phyloP scores from a whole-genome alignment of 192 early-diverging fungal genomes.

The Chytriomyces sp. region DNA sequence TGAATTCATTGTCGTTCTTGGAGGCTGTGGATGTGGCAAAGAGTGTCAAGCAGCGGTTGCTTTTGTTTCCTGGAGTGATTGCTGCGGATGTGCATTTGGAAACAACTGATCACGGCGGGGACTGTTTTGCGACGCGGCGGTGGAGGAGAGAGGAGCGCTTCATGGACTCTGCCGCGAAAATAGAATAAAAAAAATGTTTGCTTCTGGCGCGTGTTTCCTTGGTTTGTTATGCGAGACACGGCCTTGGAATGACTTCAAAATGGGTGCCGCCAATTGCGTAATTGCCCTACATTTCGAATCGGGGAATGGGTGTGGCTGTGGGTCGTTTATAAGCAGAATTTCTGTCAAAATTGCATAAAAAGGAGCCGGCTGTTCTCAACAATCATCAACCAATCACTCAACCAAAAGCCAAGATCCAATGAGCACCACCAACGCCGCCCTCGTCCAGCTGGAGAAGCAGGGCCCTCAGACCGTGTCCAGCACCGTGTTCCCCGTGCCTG shows the following conservation, averaged over 20 bases:
- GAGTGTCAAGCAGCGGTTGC: not conserved
- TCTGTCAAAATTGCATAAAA: too few relatives aligned
- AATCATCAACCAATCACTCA: too few relatives aligned
- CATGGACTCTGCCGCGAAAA: not conserved
- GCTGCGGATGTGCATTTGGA: conserved; percentile 38
- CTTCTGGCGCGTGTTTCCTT: too few relatives aligned
- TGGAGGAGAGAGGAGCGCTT: not conserved
- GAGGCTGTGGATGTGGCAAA: conserved; percentile 19
- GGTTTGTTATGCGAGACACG: too few relatives aligned
- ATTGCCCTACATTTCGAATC: too few relatives aligned
- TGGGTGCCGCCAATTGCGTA: too few relatives aligned
- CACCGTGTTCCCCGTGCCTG: conserved; percentile 3
- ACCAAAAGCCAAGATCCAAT: too few relatives aligned
- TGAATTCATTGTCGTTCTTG: not conserved
- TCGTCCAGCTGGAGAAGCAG: not conserved
- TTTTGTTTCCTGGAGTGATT: conserved; percentile 22
- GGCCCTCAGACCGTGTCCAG: not conserved
- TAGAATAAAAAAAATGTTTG: too few relatives aligned
- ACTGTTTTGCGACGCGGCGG: not conserved
- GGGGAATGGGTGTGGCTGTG: too few relatives aligned
- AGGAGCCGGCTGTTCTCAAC: too few relatives aligned
- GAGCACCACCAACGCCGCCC: not conserved
- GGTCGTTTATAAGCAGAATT: too few relatives aligned
- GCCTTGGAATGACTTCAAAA: too few relatives aligned
- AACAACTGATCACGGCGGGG: conserved; percentile 10